Evolutionary conservation across 1,284 basidiomycete genomes (phyloP).

Genomic region (Cutaneotrichosporon cavernicola): DNA sequence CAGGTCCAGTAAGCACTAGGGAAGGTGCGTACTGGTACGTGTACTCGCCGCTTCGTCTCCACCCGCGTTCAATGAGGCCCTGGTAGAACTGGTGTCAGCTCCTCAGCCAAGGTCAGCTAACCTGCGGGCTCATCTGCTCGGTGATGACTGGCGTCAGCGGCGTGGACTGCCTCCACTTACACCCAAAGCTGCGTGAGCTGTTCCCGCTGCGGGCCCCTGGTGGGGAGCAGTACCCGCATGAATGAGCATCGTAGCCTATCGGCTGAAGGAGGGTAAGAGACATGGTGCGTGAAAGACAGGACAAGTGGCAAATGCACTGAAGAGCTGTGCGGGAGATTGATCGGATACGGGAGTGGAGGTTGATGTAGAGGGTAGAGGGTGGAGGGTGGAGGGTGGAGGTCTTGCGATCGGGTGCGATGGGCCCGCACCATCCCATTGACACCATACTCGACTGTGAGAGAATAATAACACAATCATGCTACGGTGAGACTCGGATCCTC

Average conservation of each 20-base stretch:
- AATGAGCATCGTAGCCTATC: slow-evolving; percentile 43
- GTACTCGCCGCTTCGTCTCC: slow-evolving; percentile 79
- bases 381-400: slow-evolving; percentile 4
- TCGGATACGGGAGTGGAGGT: background rate
- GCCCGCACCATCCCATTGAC: no score
- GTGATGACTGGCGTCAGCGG: slow-evolving; percentile 21
- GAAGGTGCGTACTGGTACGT: slow-evolving; percentile 54
- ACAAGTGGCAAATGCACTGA: background rate
- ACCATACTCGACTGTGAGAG: no score
- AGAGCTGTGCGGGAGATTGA: no score
- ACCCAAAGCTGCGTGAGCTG: slow-evolving; percentile 52
- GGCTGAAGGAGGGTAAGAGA: slow-evolving; percentile 39
- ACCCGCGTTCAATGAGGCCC: slow-evolving; percentile 76
- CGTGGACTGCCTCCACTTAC: slow-evolving; percentile 31
- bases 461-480: no score
- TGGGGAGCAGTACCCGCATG: slow-evolving; percentile 57
- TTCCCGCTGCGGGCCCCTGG: slow-evolving; percentile 39
- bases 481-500: background rate
- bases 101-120: slow-evolving; percentile 13
- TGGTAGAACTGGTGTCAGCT: slow-evolving; percentile 51
- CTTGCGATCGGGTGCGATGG: background rate
- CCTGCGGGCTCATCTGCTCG: slow-evolving; percentile 39
- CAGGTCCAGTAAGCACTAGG: slow-evolving; percentile 12
- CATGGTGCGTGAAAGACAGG: slow-evolving; percentile 15
- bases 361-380: background rate